These are phyloP conservation scores for Acacia confusa DNA, from an alignment of 306 rosid genomes.

Conservation along the genomic window DNA sequence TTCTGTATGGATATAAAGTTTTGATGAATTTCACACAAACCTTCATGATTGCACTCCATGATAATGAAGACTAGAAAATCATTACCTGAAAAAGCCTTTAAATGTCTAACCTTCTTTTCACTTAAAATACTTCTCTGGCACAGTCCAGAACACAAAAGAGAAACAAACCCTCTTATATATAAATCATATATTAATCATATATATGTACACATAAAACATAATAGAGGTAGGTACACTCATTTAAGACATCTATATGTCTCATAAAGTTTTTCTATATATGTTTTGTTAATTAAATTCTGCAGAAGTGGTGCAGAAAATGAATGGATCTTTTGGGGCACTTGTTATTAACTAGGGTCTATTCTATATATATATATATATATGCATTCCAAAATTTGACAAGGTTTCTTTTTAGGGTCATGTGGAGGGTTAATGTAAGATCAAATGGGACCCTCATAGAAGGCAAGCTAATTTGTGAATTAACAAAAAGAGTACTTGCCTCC, in stretches of 20 bases:
- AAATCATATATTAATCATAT: neutral
- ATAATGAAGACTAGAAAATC: constrained; percentile 31
- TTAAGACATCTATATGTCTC: neutral
- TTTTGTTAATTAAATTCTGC: neutral
- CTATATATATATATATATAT: neutral
- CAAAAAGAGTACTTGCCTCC: constrained; percentile 40
- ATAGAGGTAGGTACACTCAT: neutral
- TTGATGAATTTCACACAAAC: constrained; percentile 54
- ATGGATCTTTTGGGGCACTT: neutral
- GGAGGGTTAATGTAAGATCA: constrained; percentile 31
- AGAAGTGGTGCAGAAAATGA: neutral
- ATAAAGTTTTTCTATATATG: neutral
- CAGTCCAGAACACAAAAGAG: neutral
- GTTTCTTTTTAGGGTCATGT: constrained; percentile 27
- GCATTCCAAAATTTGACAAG: constrained; percentile 13
- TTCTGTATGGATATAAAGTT: constrained; percentile 7
- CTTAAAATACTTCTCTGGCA: neutral
- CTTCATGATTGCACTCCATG: constrained; percentile 49
- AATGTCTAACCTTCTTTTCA: neutral
- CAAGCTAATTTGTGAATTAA: constrained; percentile 37
- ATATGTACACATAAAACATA: neutral
- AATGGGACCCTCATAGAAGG: constrained; percentile 39
- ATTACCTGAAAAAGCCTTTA: neutral
- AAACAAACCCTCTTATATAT: neutral
- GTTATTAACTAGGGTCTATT: neutral